Evolutionary conservation across 177 flowering plant species (phyloP).

Genomic region (Vitis hybrid): DNA sequence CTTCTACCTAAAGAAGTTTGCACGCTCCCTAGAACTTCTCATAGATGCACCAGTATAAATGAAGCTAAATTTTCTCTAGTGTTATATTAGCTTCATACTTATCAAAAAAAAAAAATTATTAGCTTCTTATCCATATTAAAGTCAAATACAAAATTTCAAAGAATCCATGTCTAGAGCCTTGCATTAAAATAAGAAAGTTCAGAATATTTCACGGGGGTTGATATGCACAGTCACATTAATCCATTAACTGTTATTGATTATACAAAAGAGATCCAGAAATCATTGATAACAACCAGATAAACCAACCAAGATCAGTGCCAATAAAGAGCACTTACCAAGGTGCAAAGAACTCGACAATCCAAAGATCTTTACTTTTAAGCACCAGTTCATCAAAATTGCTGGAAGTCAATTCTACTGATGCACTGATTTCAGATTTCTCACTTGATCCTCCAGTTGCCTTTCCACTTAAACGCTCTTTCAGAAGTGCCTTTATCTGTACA

Average conservation of each 20-base stretch:
- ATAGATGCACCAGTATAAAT: background rate
- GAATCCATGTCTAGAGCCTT: too few species aligned
- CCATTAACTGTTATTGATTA: background rate
- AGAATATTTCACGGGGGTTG: background rate
- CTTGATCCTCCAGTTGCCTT: constrained; percentile 76
- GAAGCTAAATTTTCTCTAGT: background rate
- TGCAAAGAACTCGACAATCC: constrained; percentile 98
- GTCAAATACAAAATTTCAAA: too few species aligned
- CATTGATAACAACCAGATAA: background rate
- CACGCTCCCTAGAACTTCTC: background rate
- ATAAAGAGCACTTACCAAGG: constrained; percentile 64
- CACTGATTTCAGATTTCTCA: constrained; percentile 68
- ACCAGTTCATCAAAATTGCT: constrained; percentile 81
- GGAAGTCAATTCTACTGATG: constrained; percentile 76
- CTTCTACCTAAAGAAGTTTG: background rate
- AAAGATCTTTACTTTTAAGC: constrained; percentile 86
- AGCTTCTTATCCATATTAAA: background rate
- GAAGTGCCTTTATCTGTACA: constrained; percentile 64
- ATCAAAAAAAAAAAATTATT: background rate
- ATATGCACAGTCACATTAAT: background rate
- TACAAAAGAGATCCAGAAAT: background rate
- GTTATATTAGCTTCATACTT: background rate
- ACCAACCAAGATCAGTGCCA: background rate
- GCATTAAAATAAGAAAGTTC: background rate
- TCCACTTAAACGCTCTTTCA: constrained; percentile 71